These are phyloP conservation scores for Acer yangbiense DNA, from an alignment of 345 rosid species.

Conservation along the genomic window DNA sequence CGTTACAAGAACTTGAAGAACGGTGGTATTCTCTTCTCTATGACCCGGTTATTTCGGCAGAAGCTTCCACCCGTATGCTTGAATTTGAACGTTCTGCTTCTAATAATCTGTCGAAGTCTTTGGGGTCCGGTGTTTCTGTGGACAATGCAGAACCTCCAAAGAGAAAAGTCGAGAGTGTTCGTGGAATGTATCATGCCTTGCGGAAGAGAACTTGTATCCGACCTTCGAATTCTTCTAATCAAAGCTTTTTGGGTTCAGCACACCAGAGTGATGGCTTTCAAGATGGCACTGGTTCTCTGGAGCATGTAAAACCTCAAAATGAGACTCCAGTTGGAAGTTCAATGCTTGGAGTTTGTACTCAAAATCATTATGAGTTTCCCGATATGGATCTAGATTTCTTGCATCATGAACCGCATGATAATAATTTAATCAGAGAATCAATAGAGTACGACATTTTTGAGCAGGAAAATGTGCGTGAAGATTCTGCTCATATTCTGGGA, in stretches of 20 bases:
- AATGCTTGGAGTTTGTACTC: slow-evolving; percentile 23
- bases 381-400: slow-evolving; percentile 17
- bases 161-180: slow-evolving; percentile 43
- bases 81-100: slow-evolving; percentile 50
- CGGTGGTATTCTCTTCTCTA: slow-evolving; percentile 91
- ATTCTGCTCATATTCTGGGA: slow-evolving; percentile 17
- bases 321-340: slow-evolving; percentile 12
- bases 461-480: slow-evolving; percentile 14
- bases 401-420: neutral
- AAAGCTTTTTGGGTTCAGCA: slow-evolving; percentile 18
- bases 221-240: slow-evolving; percentile 11
- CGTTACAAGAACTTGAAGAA: slow-evolving; percentile 72
- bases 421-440: slow-evolving; percentile 14
- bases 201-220: slow-evolving; percentile 31
- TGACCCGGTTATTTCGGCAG: slow-evolving; percentile 81
- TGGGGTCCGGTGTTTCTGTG: slow-evolving; percentile 27
- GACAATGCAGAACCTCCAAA: slow-evolving; percentile 33
- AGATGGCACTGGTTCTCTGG: slow-evolving; percentile 14
- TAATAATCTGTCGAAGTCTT: slow-evolving; percentile 27
- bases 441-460: neutral
- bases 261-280: slow-evolving; percentile 7
- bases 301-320: neutral
- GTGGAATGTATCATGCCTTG: slow-evolving; percentile 31
- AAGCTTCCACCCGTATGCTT: slow-evolving; percentile 75
- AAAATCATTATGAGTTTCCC: slow-evolving; percentile 20